Base-by-base conservation (phyloP, 805 yeast species). In the Saturnispora silvae region DNA sequence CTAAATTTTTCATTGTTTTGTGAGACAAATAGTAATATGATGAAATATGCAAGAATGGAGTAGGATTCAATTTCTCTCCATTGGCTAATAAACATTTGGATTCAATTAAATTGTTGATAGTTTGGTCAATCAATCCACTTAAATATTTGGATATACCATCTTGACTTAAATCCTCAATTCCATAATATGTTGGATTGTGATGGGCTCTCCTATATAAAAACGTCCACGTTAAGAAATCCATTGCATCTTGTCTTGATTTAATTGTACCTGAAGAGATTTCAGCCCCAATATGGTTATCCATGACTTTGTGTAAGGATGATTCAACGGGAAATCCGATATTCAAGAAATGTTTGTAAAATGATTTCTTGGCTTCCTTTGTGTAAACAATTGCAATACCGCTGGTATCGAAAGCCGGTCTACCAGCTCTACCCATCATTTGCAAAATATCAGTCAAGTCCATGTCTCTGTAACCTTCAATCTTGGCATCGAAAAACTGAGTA, bases 1-100 rank as follows among this genome's bases (percentile, higher is more conserved):
- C 59, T 37, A 89, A 63, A 40, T 69, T 72, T 41, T 96, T 67
- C 44, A 92, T 73, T 0, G 97, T 87, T 55, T 75, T 75, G 58
- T 92, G 97, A 1, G 96, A 85, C 49, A 92, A 67, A 62, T 92
- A 92, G 59, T 92, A 92, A 60, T 81, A 92, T 2, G 96, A 85
- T 1, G 95, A 72, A 28, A 92, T 83, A 44, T 76, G 72, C 59
- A 92, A 67, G 54, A 76, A 86, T 15, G 94, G 84, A 0, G 97
- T 86, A 6, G 95, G 70, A 20, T 56, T 52, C 24, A 77, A 49
- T 19, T 63, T 58, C 35, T 64, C 67, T 33, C 68, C 69, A 27
- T 65, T 67, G 1, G 75, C 72, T 11, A 58, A 53, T 7, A 86
- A 70, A 67, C 96, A 87, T 45, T 70, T 71, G 0, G 96, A 83